Conservation (phyloP, 1,284 basidiomycete species). For the Grifola frondosa region DNA sequence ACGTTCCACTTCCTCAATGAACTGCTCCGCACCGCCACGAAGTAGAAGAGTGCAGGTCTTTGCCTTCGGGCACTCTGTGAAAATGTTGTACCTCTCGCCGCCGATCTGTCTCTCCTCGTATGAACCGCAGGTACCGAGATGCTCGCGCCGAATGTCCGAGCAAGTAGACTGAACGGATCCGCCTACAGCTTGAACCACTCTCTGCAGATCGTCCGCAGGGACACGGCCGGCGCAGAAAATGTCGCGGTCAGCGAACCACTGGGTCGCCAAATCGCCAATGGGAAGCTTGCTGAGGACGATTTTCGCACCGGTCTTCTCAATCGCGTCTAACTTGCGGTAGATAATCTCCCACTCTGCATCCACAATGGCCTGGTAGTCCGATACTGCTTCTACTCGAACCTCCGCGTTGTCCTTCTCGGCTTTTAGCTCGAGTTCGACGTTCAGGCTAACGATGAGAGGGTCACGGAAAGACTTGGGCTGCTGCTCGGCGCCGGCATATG, state of each 20-base stretch:
- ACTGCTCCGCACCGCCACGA: conserved; percentile 97
- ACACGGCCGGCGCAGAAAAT: conserved; percentile 99
- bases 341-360: conserved; percentile 99
- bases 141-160: conserved; percentile 87
- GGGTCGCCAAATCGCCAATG: conserved; percentile 97
- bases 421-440: conserved; percentile 98
- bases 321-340: conserved; percentile 95
- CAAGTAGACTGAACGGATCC: conserved; percentile 95
- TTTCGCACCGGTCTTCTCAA: conserved; percentile 95
- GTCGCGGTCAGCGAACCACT: conserved; percentile 99
- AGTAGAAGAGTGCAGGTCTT: conserved; percentile 97
- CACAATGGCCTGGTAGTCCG: conserved; percentile 98
- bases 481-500: conserved; percentile 98
- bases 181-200: conserved; percentile 95
- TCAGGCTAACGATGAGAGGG: conserved; percentile 91
- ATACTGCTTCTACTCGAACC: conserved; percentile 93
- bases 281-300: conserved; percentile 98
- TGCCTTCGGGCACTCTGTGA: conserved; percentile 92
- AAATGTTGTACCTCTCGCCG: conserved; percentile 96
- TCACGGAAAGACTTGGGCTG: conserved; percentile 93
- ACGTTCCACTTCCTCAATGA: conserved; percentile 97
- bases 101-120: conserved; percentile 98
- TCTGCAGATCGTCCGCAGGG: conserved; percentile 84
- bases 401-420: conserved; percentile 99
- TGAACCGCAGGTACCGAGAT: conserved; percentile 88